Percentiles rank a stretch among this genome's conserved stretches.
phyloP scores from a whole-genome alignment of 139 green algal species.

The Chlorella sp. region DNA sequence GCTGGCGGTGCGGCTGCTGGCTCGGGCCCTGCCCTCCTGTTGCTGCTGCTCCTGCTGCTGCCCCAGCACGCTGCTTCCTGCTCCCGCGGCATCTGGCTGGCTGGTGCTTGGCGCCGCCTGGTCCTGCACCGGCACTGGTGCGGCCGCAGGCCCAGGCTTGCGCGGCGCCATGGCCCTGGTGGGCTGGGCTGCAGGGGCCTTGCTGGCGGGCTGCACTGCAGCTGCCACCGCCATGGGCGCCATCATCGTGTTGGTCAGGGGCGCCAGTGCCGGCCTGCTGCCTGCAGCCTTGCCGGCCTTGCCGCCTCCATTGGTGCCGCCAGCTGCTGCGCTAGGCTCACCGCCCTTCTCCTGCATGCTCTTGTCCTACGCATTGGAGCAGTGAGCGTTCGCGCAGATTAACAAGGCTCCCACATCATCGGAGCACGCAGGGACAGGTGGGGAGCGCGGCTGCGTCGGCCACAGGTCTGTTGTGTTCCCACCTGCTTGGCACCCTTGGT shows the following conservation, averaged over 20 bases:
- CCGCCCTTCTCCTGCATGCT: too few species aligned
- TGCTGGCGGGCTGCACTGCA: too few species aligned
- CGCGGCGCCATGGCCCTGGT: background rate
- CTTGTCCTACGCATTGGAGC: too few species aligned
- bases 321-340: too few species aligned
- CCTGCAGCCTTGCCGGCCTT: constrained; percentile 4
- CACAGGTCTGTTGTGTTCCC: background rate
- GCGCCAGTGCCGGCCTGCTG: constrained; percentile 16
- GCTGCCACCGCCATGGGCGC: too few species aligned
- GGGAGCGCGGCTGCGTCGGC: background rate
- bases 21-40: background rate
- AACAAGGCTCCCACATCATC: too few species aligned
- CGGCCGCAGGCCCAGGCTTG: background rate
- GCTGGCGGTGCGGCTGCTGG: constrained; percentile 10
- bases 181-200: too few species aligned
- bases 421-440: too few species aligned
- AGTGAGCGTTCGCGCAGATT: too few species aligned
- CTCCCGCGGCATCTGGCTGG: background rate
- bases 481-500: too few species aligned
- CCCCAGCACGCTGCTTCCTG: too few species aligned
- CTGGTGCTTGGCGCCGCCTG: background rate
- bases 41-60: constrained; percentile 4
- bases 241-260: constrained; percentile 23
- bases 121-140: background rate
- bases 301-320: background rate